Base-by-base conservation (phyloP, 1,284 basidiomycete genomes). In the Bjerkandera adusta region DNA sequence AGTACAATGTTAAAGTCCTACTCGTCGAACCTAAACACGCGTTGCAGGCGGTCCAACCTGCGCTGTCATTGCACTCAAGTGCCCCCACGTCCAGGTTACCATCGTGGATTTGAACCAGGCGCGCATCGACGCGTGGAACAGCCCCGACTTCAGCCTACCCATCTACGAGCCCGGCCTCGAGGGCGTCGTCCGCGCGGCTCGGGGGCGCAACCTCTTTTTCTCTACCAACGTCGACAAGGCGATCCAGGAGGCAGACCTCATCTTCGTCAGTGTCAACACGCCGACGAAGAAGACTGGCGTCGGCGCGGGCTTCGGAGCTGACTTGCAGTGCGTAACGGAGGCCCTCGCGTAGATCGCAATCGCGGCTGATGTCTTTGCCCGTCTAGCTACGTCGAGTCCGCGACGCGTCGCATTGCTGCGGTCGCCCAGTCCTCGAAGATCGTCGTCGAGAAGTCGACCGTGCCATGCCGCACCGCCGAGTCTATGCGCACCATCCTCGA, bases 401-500 rank as follows among this genome's bases (percentile, higher is more conserved):
- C 95, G 34, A 98, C 97, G 32, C 92, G 96, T 55, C 89, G 89
- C 56, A 99, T 99, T 58, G 96, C 97, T 35, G 82, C 83, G 44
- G 88, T 98, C 48, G 90, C 97, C 29, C 89, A 76, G 29, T 83
- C 89, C 5, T 89, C 84, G 67, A 99, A 99, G 77, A 99, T 99
- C 62, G 96, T 99, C 54, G 95, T 99, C 48, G 97, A 99, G 66
- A 99, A 99, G 71, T 99, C 96, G 15, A 99, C 96, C 3, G 96
- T 99, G 22, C 96, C 96, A 29, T 98, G 95, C 73, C 85, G 96
- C 55, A 99, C 96, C 7, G 96, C 96, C 50, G 92, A 97, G 67
- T 96, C 94, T 21, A 99, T 99, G 96, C 89, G 95, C 60, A 96
- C 92, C 49, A 97, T 99, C 67, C 85, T 99, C 53, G 95, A 98